A percentile compares a stretch with the other conserved stretches of the same genome.
Evolutionary conservation across 2,329 filamentous ascomycete genomes (phyloP).

Genomic region (Claviceps digitariae): DNA sequence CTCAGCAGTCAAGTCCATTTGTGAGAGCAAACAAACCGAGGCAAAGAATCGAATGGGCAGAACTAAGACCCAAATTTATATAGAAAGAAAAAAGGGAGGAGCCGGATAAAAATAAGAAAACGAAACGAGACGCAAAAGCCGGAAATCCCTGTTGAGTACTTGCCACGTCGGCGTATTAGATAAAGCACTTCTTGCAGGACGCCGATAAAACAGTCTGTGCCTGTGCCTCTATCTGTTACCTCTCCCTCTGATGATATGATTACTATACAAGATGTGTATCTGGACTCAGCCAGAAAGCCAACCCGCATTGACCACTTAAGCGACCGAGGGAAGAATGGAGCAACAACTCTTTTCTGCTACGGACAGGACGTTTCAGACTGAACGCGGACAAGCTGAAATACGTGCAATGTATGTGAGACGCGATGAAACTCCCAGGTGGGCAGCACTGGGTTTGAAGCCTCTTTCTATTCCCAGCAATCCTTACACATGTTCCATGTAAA

Average conservation of each 20-base stretch:
- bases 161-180: no score
- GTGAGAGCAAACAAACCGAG: not conserved
- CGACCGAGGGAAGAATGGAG: not conserved
- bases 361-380: not conserved
- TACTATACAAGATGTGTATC: no score
- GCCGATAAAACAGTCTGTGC: no score
- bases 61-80: no score
- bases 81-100: no score
- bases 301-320: not conserved
- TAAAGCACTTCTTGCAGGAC: no score
- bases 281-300: not conserved
- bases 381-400: not conserved
- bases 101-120: no score
- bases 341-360: not conserved
- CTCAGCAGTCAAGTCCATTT: not conserved
- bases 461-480: not conserved
- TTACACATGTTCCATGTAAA: not conserved
- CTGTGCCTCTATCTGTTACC: no score
- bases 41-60: not conserved
- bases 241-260: no score
- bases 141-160: no score
- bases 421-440: not conserved
- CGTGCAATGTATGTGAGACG: not conserved
- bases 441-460: not conserved
- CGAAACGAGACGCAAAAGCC: no score